Conservation (phyloP, 2,329 filamentous ascomycete genomes). For the Ophiostoma novo-ulmi region DNA sequence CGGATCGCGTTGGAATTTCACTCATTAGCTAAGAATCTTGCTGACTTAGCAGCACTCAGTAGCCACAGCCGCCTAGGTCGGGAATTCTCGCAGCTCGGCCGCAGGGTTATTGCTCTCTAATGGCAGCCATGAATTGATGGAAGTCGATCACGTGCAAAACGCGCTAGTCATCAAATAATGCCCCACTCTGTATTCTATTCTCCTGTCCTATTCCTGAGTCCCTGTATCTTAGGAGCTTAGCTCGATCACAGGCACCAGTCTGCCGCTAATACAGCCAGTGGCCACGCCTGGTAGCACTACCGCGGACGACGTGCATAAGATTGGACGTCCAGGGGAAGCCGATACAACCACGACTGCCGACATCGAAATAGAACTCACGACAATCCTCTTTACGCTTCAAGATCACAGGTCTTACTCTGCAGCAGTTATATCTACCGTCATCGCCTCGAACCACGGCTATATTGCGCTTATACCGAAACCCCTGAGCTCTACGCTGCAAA, state of each 20-base stretch:
- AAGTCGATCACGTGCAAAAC: slow-evolving; percentile 15
- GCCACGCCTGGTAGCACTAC: slow-evolving; percentile 21
- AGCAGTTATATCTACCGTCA: not conserved
- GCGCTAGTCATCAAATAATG: not conserved
- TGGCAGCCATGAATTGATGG: not conserved
- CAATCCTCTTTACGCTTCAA: not conserved
- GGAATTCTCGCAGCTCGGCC: slow-evolving; percentile 24
- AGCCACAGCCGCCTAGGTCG: slow-evolving; percentile 10
- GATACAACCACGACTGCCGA: slow-evolving; percentile 16
- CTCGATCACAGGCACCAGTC: not conserved
- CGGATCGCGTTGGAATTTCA: slow-evolving; percentile 26
- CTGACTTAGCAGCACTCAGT: slow-evolving; percentile 11
- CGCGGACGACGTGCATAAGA: slow-evolving; percentile 24
- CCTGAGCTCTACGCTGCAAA: not conserved
- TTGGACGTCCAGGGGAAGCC: slow-evolving; percentile 13
- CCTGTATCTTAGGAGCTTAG: not conserved
- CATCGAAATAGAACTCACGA: not conserved
- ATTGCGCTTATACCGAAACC: not conserved
- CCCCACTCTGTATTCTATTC: not conserved
- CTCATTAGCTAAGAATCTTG: slow-evolving; percentile 15
- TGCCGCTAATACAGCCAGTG: slow-evolving; percentile 6
- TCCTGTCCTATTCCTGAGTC: not conserved
- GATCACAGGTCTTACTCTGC: not conserved
- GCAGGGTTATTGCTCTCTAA: not conserved
- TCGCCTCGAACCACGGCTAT: not conserved